Evolutionary conservation across 2,329 filamentous ascomycete species (phyloP).

Genomic region (Aureobasidium sp.): DNA sequence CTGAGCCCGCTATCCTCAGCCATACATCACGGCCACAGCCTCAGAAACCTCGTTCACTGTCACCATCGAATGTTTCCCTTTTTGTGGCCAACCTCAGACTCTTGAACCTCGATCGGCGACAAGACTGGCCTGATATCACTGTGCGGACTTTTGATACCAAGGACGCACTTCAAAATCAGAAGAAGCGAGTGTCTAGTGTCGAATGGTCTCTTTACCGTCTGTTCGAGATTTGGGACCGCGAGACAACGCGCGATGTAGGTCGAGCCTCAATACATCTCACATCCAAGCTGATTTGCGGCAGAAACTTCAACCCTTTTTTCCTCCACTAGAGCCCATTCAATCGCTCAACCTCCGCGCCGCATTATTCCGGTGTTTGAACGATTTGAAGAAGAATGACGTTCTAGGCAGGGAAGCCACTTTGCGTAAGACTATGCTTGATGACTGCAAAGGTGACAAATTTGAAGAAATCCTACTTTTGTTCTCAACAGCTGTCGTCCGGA

Average conservation of each 20-base stretch:
- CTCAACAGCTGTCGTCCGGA: constrained; percentile 75
- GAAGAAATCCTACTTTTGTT: constrained; percentile 81
- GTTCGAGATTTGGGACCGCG: constrained; percentile 74
- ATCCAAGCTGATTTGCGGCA: constrained; percentile 30
- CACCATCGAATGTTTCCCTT: constrained; percentile 51
- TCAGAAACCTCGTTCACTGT: constrained; percentile 2
- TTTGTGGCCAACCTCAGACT: constrained; percentile 81
- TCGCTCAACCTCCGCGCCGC: constrained; percentile 84
- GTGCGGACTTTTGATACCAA: constrained; percentile 61
- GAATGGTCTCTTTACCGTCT: constrained; percentile 91
- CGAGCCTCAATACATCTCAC: neutral
- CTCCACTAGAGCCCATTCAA: constrained; percentile 80
- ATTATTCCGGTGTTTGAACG: constrained; percentile 71
- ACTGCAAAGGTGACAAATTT: constrained; percentile 86
- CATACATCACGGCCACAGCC: constrained; percentile 3
- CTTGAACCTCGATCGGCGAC: constrained; percentile 66
- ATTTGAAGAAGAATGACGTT: constrained; percentile 78
- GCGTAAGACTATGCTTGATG: constrained; percentile 92
- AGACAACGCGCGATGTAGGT: constrained; percentile 64
- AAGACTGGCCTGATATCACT: constrained; percentile 76
- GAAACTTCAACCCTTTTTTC: constrained; percentile 88
- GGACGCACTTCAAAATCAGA: constrained; percentile 64
- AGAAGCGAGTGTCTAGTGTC: constrained; percentile 70
- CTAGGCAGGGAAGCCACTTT: constrained; percentile 73
- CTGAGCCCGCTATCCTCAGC: constrained; percentile 9